phyloP scores from a whole-genome alignment of 371 early-diverging fungal genomes.

The Catenaria anguillulae region DNA sequence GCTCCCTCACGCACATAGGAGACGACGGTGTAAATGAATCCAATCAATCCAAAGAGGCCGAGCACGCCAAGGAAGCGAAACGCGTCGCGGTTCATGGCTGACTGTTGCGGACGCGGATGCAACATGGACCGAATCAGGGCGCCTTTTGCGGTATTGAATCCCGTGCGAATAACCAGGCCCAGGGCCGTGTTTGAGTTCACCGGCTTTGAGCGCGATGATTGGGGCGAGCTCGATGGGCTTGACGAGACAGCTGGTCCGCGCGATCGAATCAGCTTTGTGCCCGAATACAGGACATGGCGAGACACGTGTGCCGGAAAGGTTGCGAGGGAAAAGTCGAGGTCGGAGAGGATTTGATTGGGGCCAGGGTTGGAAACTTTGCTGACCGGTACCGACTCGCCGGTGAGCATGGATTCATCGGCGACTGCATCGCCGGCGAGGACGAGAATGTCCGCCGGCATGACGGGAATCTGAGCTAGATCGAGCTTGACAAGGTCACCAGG shows the following conservation, averaged over 20 bases:
- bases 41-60: slow-evolving; percentile 56
- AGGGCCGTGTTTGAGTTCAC: slow-evolving; percentile 27
- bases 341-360: no score
- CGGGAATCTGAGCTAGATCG: slow-evolving; percentile 32
- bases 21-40: slow-evolving; percentile 67
- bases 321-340: no score
- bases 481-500: slow-evolving; percentile 91
- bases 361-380: slow-evolving; percentile 13
- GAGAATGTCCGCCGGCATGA: slow-evolving; percentile 88
- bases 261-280: slow-evolving; percentile 82
- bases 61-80: slow-evolving; percentile 89
- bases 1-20: slow-evolving; percentile 70
- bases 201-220: background rate
- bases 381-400: slow-evolving; percentile 80
- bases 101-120: slow-evolving; percentile 83
- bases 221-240: slow-evolving; percentile 4
- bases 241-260: slow-evolving; percentile 21
- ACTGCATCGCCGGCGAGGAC: slow-evolving; percentile 94
- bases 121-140: slow-evolving; percentile 85
- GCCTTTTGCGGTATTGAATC: slow-evolving; percentile 96
- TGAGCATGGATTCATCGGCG: slow-evolving; percentile 97
- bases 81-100: slow-evolving; percentile 89
- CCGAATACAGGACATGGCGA: slow-evolving; percentile 66
- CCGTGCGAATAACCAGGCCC: slow-evolving; percentile 81
- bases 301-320: slow-evolving; percentile 26